Conservation (phyloP, 2,329 filamentous ascomycete genomes). For the Ophiostoma populinum region DNA sequence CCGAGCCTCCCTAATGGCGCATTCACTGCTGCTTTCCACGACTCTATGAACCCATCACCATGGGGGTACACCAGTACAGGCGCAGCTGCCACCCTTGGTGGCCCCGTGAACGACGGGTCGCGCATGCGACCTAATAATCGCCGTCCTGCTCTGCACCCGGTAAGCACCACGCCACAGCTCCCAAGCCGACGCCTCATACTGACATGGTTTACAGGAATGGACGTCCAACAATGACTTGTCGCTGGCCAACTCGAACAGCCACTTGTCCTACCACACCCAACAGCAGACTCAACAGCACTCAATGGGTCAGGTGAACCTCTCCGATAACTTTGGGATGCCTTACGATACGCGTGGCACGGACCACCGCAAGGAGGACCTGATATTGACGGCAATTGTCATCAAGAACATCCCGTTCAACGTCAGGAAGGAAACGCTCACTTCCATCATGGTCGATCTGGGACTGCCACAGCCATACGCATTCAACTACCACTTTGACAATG, state of each 20-base stretch:
- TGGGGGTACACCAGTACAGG: constrained; percentile 55
- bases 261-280: constrained; percentile 9
- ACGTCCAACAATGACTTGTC: constrained; percentile 9
- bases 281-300: no score
- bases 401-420: constrained; percentile 99
- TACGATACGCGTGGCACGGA: constrained; percentile 22
- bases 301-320: no score
- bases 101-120: constrained; percentile 46
- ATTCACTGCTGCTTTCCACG: constrained; percentile 24
- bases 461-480: constrained; percentile 93
- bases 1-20: constrained; percentile 25
- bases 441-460: constrained; percentile 85
- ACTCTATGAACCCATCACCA: constrained; percentile 38
- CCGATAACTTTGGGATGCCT: no score
- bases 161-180: no score
- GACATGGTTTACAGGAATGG: no score
- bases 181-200: no score
- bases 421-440: constrained; percentile 86
- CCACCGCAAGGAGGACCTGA: constrained; percentile 52
- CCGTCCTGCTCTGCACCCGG: constrained; percentile 51
- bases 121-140: constrained; percentile 36
- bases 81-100: constrained; percentile 42
- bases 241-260: constrained; percentile 7
- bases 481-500: constrained; percentile 98
- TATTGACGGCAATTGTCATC: constrained; percentile 95